Conservation (phyloP, 306 rosid species). For the Vigna mungo region DNA sequence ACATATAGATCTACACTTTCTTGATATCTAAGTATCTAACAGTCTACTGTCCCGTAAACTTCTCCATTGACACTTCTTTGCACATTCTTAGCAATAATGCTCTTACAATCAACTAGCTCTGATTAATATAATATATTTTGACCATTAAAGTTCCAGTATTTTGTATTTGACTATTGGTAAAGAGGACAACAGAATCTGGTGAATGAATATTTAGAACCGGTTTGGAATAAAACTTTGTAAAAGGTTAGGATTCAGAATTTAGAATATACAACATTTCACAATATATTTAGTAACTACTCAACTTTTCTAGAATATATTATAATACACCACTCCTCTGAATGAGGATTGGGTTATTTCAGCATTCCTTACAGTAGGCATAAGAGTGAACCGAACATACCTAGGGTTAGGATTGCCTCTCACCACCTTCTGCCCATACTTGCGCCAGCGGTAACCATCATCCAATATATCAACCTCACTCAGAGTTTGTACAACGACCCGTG, state of each 20-base stretch:
- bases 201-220: background rate
- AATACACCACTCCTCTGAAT: background rate
- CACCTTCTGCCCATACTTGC: conserved; percentile 99
- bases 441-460: conserved; percentile 99
- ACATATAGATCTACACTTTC: conserved; percentile 10
- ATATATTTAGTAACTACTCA: conserved; percentile 9
- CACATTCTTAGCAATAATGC: background rate
- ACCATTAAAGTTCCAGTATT: conserved; percentile 17
- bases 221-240: conserved; percentile 11
- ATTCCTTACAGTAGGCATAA: conserved; percentile 1
- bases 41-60: conserved; percentile 4
- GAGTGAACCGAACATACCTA: conserved; percentile 59
- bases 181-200: conserved; percentile 2
- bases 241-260: conserved; percentile 5
- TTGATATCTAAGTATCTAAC: conserved; percentile 27
- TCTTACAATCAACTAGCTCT: background rate
- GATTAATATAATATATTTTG: background rate
- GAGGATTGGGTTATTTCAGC: conserved; percentile 1
- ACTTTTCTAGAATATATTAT: conserved; percentile 9
- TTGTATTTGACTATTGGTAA: background rate
- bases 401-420: conserved; percentile 99
- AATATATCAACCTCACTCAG: conserved; percentile 97
- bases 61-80: background rate
- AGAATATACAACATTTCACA: conserved; percentile 32
- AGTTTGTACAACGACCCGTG: conserved; percentile 98